phyloP scores from a whole-genome alignment of 1,284 basidiomycete species.

The Phylloporus sp. region DNA sequence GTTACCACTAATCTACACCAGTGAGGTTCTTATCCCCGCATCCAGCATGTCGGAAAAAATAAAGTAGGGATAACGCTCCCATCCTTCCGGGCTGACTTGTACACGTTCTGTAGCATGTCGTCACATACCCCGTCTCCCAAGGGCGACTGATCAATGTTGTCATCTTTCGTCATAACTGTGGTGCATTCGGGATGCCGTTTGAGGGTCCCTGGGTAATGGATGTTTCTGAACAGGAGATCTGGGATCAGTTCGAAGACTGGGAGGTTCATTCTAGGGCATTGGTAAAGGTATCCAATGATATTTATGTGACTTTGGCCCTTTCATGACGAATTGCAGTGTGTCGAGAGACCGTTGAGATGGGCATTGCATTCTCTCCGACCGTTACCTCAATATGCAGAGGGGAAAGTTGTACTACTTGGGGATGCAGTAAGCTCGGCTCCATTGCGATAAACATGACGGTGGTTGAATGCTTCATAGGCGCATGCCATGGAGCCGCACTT shows the following conservation, averaged over 20 bases:
- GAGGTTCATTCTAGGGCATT: slow-evolving; percentile 46
- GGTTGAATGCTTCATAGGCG: slow-evolving; percentile 21
- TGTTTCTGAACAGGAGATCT: slow-evolving; percentile 36
- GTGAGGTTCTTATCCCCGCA: not conserved
- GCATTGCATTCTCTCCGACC: slow-evolving; percentile 35
- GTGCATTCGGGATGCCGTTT: slow-evolving; percentile 40
- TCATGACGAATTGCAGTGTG: slow-evolving; percentile 17
- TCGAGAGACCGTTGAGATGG: slow-evolving; percentile 33
- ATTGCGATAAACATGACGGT: not conserved
- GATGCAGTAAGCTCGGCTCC: slow-evolving; percentile 35
- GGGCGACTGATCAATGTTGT: slow-evolving; percentile 49
- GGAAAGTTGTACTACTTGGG: slow-evolving; percentile 38
- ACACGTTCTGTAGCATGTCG: slow-evolving; percentile 40
- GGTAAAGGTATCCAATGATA: not conserved
- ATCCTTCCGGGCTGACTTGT: not conserved
- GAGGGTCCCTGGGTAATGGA: slow-evolving; percentile 42
- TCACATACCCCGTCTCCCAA: slow-evolving; percentile 48
- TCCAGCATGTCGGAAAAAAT: slow-evolving; percentile 49
- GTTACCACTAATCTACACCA: not conserved
- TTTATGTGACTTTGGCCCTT: not conserved
- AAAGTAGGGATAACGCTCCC: slow-evolving; percentile 37
- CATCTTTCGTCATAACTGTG: slow-evolving; percentile 38
- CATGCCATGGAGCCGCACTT: slow-evolving; percentile 39
- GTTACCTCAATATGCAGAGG: slow-evolving; percentile 34
- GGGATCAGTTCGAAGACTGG: slow-evolving; percentile 42